Base-by-base conservation (phyloP, 495 filamentous ascomycete species). In the Aspergillus ellipticus region DNA sequence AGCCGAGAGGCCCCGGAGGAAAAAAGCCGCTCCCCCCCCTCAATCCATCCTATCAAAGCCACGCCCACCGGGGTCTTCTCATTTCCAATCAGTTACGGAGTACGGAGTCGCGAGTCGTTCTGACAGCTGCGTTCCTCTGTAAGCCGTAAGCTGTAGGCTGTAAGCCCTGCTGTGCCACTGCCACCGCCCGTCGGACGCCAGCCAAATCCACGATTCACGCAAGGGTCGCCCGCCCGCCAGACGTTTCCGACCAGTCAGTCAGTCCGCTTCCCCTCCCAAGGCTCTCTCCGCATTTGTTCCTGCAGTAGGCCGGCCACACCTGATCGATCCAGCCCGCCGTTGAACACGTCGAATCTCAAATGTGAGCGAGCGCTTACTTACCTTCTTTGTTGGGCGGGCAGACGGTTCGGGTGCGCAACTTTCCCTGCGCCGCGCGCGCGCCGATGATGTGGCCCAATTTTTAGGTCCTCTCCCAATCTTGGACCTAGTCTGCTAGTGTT, bases 301-400 rank as follows among this genome's bases (percentile, higher is more conserved):
- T 76, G 73, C 73, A 76, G 73, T 74, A 76, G 71, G 64, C 69
- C 70, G 64, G 46, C 50, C 31, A 61, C 54, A 61, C 49, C 55
- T 58, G 61, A 59, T 53, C 56, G 56, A 57, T 59, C 56, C 53
- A 59, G 20, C 50, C n/a, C 21, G 51, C 45, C 47, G 50, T 62
- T 59, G 55, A 59, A 66, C 58, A 66, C 51, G 60, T 63, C 60
- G 49, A 35, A 60, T 58, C 53, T 13, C 51, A 57, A 62, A 60
- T 58, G 56, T 58, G 60, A 62, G 51, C 48, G 24, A 41, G n/a
- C 24, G 24, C 7, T 4, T 28, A 28, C 24, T 28, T n/a, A n/a
- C n/a, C n/a, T n/a, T n/a, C n/a, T n/a, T n/a, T n/a, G n/a, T n/a
- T n/a, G n/a, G n/a, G n/a, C n/a, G n/a, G n/a, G n/a, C n/a, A n/a